These are phyloP conservation scores for Starmera pachycereana DNA, from an alignment of 805 yeast species.

Conservation along the genomic window DNA sequence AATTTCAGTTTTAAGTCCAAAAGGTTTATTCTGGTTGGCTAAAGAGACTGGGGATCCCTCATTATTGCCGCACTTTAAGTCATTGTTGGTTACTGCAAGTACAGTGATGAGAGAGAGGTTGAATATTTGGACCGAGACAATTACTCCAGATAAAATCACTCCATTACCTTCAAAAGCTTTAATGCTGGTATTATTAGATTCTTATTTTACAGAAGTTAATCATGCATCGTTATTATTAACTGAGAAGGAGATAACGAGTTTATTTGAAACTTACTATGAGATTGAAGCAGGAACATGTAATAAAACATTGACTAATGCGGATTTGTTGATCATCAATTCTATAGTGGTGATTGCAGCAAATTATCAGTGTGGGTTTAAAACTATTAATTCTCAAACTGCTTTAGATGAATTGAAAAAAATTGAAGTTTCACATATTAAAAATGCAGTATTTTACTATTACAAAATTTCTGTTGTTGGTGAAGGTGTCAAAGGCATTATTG, in stretches of 20 bases:
- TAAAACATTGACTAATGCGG: slow-evolving; percentile 18
- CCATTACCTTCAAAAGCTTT: slow-evolving; percentile 23
- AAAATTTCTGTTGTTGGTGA: slow-evolving; percentile 38
- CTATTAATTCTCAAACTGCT: slow-evolving; percentile 3
- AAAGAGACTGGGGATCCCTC: slow-evolving; percentile 11
- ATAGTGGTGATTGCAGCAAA: slow-evolving; percentile 15
- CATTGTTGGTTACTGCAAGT: slow-evolving; percentile 12
- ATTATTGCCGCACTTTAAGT: slow-evolving; percentile 13
- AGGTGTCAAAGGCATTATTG: slow-evolving; percentile 41
- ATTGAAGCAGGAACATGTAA: slow-evolving; percentile 3
- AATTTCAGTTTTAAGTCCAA: slow-evolving; percentile 29
- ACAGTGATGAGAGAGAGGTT: slow-evolving; percentile 12
- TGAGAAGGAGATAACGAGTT: slow-evolving; percentile 7
- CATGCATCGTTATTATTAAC: slow-evolving; percentile 6
- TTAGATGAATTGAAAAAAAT: slow-evolving; percentile 15
- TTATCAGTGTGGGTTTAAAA: slow-evolving; percentile 2
- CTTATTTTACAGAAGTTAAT: slow-evolving; percentile 5
- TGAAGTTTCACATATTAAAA: slow-evolving; percentile 23
- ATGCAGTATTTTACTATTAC: slow-evolving; percentile 43
- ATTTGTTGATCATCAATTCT: slow-evolving; percentile 22
- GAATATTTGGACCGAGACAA: slow-evolving; percentile 25
- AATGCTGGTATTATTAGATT: slow-evolving; percentile 9
- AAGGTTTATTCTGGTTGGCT: slow-evolving; percentile 31
- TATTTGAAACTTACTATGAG: slow-evolving; percentile 13
- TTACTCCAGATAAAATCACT: slow-evolving; percentile 14